These are phyloP conservation scores for Lichtheimia hyalospora DNA, from an alignment of 371 early-diverging fungal species.

Conservation along the genomic window DNA sequence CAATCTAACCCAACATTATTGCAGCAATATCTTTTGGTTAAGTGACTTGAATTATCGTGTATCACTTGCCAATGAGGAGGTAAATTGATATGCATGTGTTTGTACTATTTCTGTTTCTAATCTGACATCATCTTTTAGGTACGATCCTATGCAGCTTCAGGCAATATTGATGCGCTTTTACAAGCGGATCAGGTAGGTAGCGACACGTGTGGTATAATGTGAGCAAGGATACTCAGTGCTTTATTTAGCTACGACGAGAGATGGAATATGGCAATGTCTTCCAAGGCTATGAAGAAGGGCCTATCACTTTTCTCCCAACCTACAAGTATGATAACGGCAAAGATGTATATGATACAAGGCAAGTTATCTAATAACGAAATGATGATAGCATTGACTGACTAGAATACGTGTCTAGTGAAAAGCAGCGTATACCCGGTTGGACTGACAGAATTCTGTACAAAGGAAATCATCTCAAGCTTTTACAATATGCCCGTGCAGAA, in stretches of 20 bases:
- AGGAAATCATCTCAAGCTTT: conserved; percentile 48
- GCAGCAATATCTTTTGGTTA: conserved; percentile 79
- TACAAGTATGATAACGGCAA: conserved; percentile 94
- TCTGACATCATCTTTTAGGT: conserved; percentile 20
- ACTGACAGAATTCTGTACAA: conserved; percentile 81
- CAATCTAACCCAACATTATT: not conserved
- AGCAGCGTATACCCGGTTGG: conserved; percentile 85
- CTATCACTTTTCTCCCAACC: conserved; percentile 86
- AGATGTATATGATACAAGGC: conserved; percentile 83
- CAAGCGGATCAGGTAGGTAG: conserved; percentile 53
- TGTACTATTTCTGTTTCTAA: conserved; percentile 2
- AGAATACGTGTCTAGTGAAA: conserved; percentile 57
- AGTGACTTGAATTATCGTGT: conserved; percentile 93
- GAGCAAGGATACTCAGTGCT: not conserved
- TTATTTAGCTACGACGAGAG: conserved; percentile 68
- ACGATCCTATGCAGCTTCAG: conserved; percentile 28
- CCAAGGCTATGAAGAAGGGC: conserved; percentile 78
- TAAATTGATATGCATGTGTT: conserved; percentile 27
- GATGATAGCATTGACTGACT: not conserved
- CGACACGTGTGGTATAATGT: conserved; percentile 27
- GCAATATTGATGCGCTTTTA: conserved; percentile 42
- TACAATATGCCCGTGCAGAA: conserved; percentile 66
- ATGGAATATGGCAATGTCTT: conserved; percentile 71
- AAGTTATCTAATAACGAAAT: not conserved
- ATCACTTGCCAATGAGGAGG: conserved; percentile 69